These are phyloP conservation scores for Thielaviopsis euricoi DNA, from an alignment of 2,329 filamentous ascomycete genomes.

Conservation along the genomic window DNA sequence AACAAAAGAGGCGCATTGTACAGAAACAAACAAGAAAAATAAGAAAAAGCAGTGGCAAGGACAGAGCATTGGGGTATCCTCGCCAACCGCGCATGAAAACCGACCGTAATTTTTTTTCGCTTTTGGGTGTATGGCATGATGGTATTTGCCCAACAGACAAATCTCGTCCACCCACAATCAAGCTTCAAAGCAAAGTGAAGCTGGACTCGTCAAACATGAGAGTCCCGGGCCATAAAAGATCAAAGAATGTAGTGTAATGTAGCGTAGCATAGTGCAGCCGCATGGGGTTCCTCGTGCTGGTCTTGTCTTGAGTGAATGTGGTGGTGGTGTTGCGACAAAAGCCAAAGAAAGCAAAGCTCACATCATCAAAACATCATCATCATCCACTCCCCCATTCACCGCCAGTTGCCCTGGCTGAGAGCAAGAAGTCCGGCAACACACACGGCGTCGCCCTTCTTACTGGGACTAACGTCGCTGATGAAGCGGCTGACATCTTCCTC, in stretches of 20 bases:
- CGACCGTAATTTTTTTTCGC: neutral
- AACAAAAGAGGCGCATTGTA: conserved; percentile 2
- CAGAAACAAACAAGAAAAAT: neutral
- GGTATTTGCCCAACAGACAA: too few relatives aligned
- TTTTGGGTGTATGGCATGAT: neutral
- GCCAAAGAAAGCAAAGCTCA: neutral
- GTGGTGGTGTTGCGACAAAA: neutral
- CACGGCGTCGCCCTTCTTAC: conserved; percentile 68
- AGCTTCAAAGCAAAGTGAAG: neutral
- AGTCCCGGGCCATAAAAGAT: neutral
- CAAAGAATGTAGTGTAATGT: neutral
- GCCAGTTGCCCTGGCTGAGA: conserved; percentile 82
- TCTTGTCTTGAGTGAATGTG: too few relatives aligned
- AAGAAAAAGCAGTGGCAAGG: neutral
- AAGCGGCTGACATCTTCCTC: conserved; percentile 54
- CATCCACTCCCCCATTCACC: conserved; percentile 2
- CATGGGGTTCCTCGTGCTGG: too few relatives aligned
- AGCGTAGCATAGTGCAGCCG: too few relatives aligned
- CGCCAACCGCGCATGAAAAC: too few relatives aligned
- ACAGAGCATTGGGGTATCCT: too few relatives aligned
- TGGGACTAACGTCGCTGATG: conserved; percentile 52
- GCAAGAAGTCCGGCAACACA: conserved; percentile 80
- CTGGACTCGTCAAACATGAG: neutral
- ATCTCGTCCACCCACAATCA: too few relatives aligned
- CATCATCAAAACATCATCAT: neutral